Evolutionary conservation across 2,329 filamentous ascomycete species (phyloP), one percentile per base, ranked within the genome.

Genomic region (Gaeumannomyces tritici): DNA sequence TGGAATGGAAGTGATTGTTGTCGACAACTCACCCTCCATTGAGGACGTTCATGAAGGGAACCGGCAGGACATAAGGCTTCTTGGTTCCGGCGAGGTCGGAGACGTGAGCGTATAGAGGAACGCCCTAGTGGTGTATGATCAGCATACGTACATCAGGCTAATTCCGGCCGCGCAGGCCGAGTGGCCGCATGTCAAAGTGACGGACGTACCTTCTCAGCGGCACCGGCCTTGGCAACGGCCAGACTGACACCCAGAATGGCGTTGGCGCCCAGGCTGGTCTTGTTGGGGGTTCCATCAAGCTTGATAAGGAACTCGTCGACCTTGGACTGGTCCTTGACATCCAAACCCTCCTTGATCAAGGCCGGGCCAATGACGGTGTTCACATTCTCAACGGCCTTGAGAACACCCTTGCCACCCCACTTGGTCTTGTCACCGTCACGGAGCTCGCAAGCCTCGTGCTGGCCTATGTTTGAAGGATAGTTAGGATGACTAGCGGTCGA

Each of bases 41-140:
- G 69, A 96, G 84, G 74, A 96, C 91, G 80, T 96, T 96, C 88
- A 91, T 90, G 86, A 96, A 96, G 71, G 91, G 91, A 69, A 95
- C 90, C 66, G 91, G 91, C 51, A 96, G 88, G 69, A 95, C 90
- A 71, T 91, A 95, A 73, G 90, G 90, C 85, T 93, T 92, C 86
- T 93, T 93, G 77, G 90, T 93, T 70, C 89, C 90, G 69, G 90
- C 89, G 68, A 95, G 87, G 77, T 93, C 89, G 73, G 90, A 93
- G 73, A 96, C 85, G 79, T 95, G 91, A 70, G 88, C 89, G 76
- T 95, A 96, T 70, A 96, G 87, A 73, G 91, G 90, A 67, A 96
- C 86, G 69, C 86, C 86, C 86, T 86, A 51, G n/a, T 24, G 2
- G 61, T 3, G 29, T 7, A 61, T 11, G 4, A 55, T 63, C 55